A percentile compares a stretch with the other conserved stretches of the same genome.
These are phyloP conservation scores for Globisporangium uncinulatum DNA, from an alignment of 352 stramenopile species.

Conservation along the genomic window DNA sequence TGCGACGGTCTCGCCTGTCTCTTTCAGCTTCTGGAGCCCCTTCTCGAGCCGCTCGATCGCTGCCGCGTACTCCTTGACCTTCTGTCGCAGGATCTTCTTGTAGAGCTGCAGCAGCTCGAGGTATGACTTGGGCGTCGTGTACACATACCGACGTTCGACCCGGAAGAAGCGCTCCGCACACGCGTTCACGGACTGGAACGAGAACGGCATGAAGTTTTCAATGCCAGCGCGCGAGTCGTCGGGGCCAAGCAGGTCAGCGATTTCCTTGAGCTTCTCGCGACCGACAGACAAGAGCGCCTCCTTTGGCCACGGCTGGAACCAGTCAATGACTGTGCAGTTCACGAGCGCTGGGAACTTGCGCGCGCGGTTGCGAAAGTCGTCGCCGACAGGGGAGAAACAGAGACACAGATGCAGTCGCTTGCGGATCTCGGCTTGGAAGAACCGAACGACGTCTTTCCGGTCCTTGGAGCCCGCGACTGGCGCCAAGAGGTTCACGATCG, in stretches of 20 bases:
- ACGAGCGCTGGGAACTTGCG: constrained; percentile 94
- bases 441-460: constrained; percentile 91
- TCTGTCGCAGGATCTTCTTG: constrained; percentile 91
- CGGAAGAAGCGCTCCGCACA: constrained; percentile 88
- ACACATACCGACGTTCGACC: constrained; percentile 90
- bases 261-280: constrained; percentile 82
- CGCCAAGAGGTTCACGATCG: constrained; percentile 86
- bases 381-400: constrained; percentile 93
- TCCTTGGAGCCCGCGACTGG: constrained; percentile 82
- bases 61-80: constrained; percentile 83
- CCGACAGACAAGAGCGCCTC: constrained; percentile 91
- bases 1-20: constrained; percentile 91
- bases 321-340: constrained; percentile 95
- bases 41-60: constrained; percentile 91
- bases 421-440: constrained; percentile 93
- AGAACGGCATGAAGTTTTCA: constrained; percentile 95
- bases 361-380: constrained; percentile 92
- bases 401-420: constrained; percentile 94
- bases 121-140: constrained; percentile 96
- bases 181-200: constrained; percentile 92
- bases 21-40: constrained; percentile 90
- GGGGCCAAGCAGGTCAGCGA: constrained; percentile 74
- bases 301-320: constrained; percentile 93
- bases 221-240: constrained; percentile 82
- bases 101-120: constrained; percentile 93